Base-by-base conservation (phyloP, 1,284 basidiomycete genomes). In the Thelephora terrestris region DNA sequence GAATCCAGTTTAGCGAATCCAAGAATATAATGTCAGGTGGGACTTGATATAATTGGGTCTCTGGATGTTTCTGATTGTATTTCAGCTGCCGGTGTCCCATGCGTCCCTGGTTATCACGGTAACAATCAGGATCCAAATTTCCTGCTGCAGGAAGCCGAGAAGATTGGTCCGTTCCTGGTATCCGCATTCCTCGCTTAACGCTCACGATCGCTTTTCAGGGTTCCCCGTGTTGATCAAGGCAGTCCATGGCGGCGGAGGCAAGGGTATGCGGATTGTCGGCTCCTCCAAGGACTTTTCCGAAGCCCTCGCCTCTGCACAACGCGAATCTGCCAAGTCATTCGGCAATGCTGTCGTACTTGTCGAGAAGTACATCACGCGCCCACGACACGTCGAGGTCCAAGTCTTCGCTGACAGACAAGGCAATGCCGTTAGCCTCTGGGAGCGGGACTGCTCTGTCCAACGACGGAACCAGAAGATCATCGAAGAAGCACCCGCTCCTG, bases 151-250 rank as follows among this genome's bases (percentile, higher is more conserved):
- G 74, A 88, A 59, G 82, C 91, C 0, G 69, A 85, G 61, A 72
- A 85, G 57, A 88, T 94, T 51, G 91, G 82, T 76, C 52, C 47
- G 52, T 48, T 12, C 43, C 64, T 29, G 35, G 2, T 43, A 24
- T 24, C 23, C 3, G 23, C 9, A 10, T 38, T 18, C 48, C 25
- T 38, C 50, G 39, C 36, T 18, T 29, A 18, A 9, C 44, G 21
- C 20, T 40, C 4, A 44, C 34, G 12, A 38, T 23, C 20, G 14
- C 24, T n/a, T 12, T 34, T 34, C 44, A 83, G 81, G 81, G 16
- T 97, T 94, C 68, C 95, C 94, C 10, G 88, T 93, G 21, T 74
- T 94, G 52, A 95, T 96, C 70, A 96, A 96, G 64, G 93, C 94
- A 23, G 88, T 94, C 42, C 91, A 96, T 65, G 95, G 95, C 24